Conservation (phyloP, 2,329 filamentous ascomycete genomes). For the Pseudocercospora vitis region DNA sequence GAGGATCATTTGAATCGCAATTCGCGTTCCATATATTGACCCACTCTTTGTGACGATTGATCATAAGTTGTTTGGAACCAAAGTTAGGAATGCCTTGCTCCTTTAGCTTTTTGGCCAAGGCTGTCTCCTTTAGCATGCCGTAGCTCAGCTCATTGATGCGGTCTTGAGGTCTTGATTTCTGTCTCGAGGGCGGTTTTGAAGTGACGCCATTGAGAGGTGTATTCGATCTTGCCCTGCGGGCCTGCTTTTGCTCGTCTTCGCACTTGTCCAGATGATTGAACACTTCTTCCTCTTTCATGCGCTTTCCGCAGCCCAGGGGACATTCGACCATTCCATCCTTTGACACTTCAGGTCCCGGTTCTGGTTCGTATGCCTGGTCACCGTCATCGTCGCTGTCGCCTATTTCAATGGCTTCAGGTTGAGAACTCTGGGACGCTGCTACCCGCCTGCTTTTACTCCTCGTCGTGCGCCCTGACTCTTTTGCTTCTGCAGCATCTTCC, state of each 20-base stretch:
- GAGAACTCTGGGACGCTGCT: conserved; percentile 33
- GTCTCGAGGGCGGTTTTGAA: conserved; percentile 22
- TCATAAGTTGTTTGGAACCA: conserved; percentile 69
- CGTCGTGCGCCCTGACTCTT: conserved; percentile 36
- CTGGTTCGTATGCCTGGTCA: conserved; percentile 37
- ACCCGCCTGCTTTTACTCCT: conserved; percentile 40
- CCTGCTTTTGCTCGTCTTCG: conserved; percentile 43
- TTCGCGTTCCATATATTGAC: conserved; percentile 96
- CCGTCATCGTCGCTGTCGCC: conserved; percentile 45
- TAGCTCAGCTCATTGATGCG: conserved; percentile 82
- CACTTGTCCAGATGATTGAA: conserved; percentile 77
- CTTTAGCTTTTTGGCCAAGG: conserved; percentile 74
- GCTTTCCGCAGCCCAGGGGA: conserved; percentile 70
- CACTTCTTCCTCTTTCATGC: conserved; percentile 78
- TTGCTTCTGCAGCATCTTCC: conserved; percentile 33
- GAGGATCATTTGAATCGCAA: conserved; percentile 77
- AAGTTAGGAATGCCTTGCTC: conserved; percentile 74
- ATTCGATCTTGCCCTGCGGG: conserved; percentile 25
- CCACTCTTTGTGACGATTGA: conserved; percentile 87
- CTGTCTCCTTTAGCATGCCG: conserved; percentile 75
- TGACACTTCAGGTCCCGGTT: conserved; percentile 39
- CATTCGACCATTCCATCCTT: conserved; percentile 79
- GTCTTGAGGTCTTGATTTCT: conserved; percentile 50
- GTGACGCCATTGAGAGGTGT: conserved; percentile 23
- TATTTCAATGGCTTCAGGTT: conserved; percentile 35